Evolutionary conservation across 805 yeast genomes (phyloP), one percentile per base, ranked within the genome.

Genomic region (Ogataea methylovora): DNA sequence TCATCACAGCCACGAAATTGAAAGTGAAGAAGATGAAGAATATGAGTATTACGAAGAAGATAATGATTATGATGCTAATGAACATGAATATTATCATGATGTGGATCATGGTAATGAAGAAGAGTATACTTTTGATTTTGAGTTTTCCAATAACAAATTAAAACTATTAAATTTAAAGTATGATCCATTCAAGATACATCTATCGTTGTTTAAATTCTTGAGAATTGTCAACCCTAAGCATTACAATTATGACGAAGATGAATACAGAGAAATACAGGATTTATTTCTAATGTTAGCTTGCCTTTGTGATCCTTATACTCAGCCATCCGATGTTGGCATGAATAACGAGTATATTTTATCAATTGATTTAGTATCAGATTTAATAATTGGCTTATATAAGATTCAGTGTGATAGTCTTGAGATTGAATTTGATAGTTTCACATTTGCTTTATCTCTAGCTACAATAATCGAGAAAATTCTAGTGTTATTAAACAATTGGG

Each of bases 241-340:
- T 20, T 6, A 20, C 9, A 9, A 20, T 20, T 6, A 20, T 9
- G 9, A 20, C 22, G 22, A 20, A 7, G 9, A 7, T 7, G 22
- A 20, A 7, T 9, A 9, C 9, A 20, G 6, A 7, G 6, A 6
- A 20, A 7, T 20, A 20, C 22, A 7, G 22, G n/a, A n/a, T n/a
- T n/a, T n/a, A n/a, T 56, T 56, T 32, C 33, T 46, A 5, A 42
- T 57, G 1, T 34, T 71, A 3, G 52, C 69, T 2, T 48, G 62
- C 0, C 42, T 73, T 31, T 61, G 64, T 7, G 88, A 82, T 50
- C 85, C 87, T 3, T 61, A 69, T 44, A 77, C 87, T 1, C 85
- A 79, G 44, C 87, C 92, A 0, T 67, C 69, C 19, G 83, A 79
- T 27, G 67, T 65, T 17, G 81, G 78, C 20, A 49, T 55, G 1